Percentiles rank a stretch among this genome's conserved stretches.
Evolutionary conservation across 805 yeast species (phyloP).

Genomic region (Saccharomycopsis schoenii): DNA sequence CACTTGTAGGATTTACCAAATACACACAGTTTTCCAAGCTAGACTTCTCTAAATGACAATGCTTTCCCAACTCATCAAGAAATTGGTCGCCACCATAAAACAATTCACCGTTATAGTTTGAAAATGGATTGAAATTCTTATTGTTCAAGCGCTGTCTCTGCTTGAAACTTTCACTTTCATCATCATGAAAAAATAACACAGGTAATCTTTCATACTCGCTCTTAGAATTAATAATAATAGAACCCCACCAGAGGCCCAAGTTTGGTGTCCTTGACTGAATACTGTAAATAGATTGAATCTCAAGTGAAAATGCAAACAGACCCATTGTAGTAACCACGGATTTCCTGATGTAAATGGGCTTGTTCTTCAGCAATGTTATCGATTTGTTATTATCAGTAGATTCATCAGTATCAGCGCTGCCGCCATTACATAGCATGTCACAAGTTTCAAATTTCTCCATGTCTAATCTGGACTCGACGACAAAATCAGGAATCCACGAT

Average conservation of each 20-base stretch:
- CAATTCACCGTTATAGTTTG: slow-evolving; percentile 35
- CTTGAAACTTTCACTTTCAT: slow-evolving; percentile 67
- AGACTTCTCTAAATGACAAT: slow-evolving; percentile 57
- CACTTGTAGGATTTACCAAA: slow-evolving; percentile 68
- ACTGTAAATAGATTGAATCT: slow-evolving; percentile 55
- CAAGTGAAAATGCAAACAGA: slow-evolving; percentile 61
- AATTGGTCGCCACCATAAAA: slow-evolving; percentile 93
- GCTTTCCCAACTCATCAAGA: slow-evolving; percentile 40
- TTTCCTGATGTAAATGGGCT: slow-evolving; percentile 8
- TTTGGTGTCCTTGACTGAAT: slow-evolving; percentile 79
- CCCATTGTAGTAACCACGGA: slow-evolving; percentile 18
- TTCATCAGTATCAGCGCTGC: background rate
- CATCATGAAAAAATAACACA: slow-evolving; percentile 86
- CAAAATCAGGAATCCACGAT: slow-evolving; percentile 60
- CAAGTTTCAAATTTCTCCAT: slow-evolving; percentile 27
- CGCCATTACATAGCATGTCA: slow-evolving; percentile 20
- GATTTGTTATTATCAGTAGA: background rate
- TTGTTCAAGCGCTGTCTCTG: slow-evolving; percentile 49
- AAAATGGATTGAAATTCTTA: slow-evolving; percentile 67
- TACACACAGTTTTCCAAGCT: slow-evolving; percentile 62
- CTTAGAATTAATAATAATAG: slow-evolving; percentile 62
- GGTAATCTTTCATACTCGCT: slow-evolving; percentile 45
- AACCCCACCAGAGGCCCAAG: slow-evolving; percentile 87
- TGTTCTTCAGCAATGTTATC: background rate
- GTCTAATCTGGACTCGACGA: slow-evolving; percentile 24